Conservation (phyloP, 2,329 filamentous ascomycete species). For the Amauroascus verrucosus region DNA sequence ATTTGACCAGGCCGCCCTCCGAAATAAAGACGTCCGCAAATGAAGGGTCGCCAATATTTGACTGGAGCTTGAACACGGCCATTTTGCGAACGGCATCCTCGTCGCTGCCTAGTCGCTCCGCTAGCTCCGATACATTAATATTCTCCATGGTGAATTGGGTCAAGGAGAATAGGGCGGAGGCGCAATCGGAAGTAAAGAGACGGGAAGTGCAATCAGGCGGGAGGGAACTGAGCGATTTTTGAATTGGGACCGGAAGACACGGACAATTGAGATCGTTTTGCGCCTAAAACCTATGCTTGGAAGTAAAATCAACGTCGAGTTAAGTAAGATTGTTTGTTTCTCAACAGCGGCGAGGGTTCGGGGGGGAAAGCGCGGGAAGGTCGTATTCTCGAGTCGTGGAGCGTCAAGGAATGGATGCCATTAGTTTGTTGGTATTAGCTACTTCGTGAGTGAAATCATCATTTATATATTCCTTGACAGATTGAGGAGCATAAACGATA, state of each 20-base stretch:
- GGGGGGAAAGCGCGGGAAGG: not conserved
- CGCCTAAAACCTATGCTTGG: too few species aligned
- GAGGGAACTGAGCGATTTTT: too few species aligned
- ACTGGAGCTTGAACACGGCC: conserved; percentile 97
- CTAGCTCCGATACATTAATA: conserved; percentile 47
- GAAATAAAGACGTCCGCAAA: conserved; percentile 96
- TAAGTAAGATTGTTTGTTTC: not conserved
- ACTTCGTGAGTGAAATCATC: not conserved
- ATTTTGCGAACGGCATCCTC: conserved; percentile 94
- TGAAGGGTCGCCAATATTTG: conserved; percentile 85
- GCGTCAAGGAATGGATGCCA: not conserved
- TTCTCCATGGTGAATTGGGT: conserved; percentile 39
- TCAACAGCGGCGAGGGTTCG: not conserved
- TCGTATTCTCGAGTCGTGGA: not conserved
- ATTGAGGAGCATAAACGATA: not conserved
- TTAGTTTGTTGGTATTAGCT: not conserved
- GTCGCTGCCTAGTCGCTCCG: conserved; percentile 49
- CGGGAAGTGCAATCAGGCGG: not conserved
- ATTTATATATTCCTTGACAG: not conserved
- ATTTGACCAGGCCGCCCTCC: conserved; percentile 69
- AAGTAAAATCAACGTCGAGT: not conserved
- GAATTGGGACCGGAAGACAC: not conserved
- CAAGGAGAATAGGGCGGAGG: not conserved
- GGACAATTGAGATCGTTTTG: not conserved
- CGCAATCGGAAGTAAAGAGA: not conserved